Evolutionary conservation across 306 rosid genomes (phyloP).

Genomic region (Corylus avellana): DNA sequence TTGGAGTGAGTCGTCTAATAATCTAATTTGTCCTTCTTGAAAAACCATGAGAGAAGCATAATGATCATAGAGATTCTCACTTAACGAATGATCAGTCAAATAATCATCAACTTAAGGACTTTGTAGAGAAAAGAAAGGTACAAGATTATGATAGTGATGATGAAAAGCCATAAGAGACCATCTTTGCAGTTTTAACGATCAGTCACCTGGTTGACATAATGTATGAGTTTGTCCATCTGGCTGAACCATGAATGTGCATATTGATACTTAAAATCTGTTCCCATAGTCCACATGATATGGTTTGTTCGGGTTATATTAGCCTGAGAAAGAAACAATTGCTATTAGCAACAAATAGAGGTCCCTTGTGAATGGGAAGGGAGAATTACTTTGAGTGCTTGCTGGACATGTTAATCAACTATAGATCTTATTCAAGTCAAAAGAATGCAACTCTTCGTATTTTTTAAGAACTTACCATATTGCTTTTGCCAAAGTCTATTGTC

Average conservation of each 20-base stretch:
- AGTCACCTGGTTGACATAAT: slow-evolving; percentile 80
- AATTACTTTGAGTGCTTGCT: slow-evolving; percentile 1
- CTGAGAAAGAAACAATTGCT: slow-evolving; percentile 49
- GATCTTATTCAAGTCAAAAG: slow-evolving; percentile 24
- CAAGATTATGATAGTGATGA: background rate
- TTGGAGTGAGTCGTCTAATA: background rate
- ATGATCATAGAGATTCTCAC: background rate
- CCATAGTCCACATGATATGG: slow-evolving; percentile 99
- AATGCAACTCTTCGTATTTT: background rate
- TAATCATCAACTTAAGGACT: background rate
- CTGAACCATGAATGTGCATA: slow-evolving; percentile 84
- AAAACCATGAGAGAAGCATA: slow-evolving; percentile 4
- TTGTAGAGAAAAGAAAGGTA: background rate
- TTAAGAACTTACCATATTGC: background rate
- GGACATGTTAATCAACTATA: slow-evolving; percentile 14
- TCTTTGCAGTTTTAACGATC: background rate
- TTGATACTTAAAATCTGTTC: slow-evolving; percentile 98
- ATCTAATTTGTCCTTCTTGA: background rate
- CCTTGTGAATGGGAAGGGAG: slow-evolving; percentile 16
- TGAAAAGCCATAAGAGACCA: slow-evolving; percentile 21
- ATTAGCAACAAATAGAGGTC: slow-evolving; percentile 34
- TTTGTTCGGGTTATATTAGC: slow-evolving; percentile 91
- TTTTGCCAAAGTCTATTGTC: background rate
- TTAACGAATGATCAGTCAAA: background rate
- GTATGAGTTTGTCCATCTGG: slow-evolving; percentile 92